Percentiles rank a stretch among this genome's conserved stretches.
phyloP scores from a whole-genome alignment of 2,329 filamentous ascomycete genomes.

The Aureobasidium zeae region DNA sequence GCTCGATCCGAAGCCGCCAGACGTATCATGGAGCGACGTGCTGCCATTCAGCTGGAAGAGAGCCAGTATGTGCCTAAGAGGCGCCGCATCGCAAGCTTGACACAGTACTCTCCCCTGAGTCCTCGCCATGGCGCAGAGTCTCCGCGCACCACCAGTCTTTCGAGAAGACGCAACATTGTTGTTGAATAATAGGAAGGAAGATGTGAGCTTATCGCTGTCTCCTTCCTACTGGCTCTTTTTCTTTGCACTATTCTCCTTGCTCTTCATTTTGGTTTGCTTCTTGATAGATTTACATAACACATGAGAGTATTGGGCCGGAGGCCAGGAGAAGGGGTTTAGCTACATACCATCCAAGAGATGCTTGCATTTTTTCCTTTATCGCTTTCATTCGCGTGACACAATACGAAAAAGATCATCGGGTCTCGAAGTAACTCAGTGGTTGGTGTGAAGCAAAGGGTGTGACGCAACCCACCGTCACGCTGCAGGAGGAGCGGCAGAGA shows the following conservation, averaged over 20 bases:
- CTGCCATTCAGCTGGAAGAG: conserved; percentile 9
- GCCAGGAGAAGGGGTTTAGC: neutral
- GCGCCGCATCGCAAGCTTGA: conserved; percentile 16
- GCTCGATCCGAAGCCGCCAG: conserved; percentile 2
- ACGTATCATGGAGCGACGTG: conserved; percentile 11
- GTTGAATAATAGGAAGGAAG: conserved; percentile 20
- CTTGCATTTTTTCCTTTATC: neutral
- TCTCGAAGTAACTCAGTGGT: too few relatives aligned
- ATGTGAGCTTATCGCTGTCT: conserved; percentile 11
- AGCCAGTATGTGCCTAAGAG: conserved; percentile 14
- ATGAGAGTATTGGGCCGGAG: conserved; percentile 1
- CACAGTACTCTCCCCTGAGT: conserved; percentile 14
- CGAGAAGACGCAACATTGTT: conserved; percentile 18
- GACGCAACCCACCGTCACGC: conserved; percentile 19
- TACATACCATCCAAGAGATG: too few relatives aligned
- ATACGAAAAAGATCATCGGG: neutral
- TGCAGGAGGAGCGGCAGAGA: conserved; percentile 15
- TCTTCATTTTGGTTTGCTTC: conserved; percentile 2
- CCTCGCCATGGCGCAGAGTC: conserved; percentile 17
- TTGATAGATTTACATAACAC: conserved; percentile 15
- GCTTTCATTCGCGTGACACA: too few relatives aligned
- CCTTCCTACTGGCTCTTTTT: conserved; percentile 4
- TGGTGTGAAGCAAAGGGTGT: conserved; percentile 2
- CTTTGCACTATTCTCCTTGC: too few relatives aligned
- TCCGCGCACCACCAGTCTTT: conserved; percentile 16